Conservation (phyloP, 768 basidiomycete species). For the Cubamyces lactineus region DNA sequence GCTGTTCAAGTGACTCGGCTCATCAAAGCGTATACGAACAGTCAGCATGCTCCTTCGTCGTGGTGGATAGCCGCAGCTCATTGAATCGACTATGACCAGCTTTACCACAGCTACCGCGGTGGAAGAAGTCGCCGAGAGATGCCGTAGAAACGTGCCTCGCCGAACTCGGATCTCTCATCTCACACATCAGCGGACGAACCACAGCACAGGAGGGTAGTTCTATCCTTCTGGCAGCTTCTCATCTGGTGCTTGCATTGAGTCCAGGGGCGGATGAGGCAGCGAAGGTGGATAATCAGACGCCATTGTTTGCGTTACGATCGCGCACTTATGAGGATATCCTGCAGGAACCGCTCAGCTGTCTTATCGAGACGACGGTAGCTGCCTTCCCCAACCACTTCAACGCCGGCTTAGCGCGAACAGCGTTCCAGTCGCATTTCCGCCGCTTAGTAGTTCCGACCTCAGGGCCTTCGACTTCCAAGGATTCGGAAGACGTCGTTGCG, state of each 20-base stretch:
- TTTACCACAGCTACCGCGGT: slow-evolving; percentile 29
- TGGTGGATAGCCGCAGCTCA: background rate
- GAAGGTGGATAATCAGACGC: slow-evolving; percentile 1
- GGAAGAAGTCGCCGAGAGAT: slow-evolving; percentile 24
- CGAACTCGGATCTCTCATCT: slow-evolving; percentile 22
- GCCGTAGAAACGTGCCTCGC: slow-evolving; percentile 22
- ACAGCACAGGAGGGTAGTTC: slow-evolving; percentile 6
- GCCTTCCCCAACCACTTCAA: slow-evolving; percentile 18
- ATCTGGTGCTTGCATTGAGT: background rate
- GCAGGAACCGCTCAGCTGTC: slow-evolving; percentile 19
- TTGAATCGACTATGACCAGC: slow-evolving; percentile 18
- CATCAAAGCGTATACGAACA: slow-evolving; percentile 25
- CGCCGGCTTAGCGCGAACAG: slow-evolving; percentile 17
- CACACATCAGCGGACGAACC: slow-evolving; percentile 8
- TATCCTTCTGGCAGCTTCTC: slow-evolving; percentile 14
- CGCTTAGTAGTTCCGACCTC: slow-evolving; percentile 21
- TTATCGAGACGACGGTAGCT: slow-evolving; percentile 12
- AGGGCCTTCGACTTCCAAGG: background rate
- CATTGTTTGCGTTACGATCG: background rate
- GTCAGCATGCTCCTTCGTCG: slow-evolving; percentile 15
- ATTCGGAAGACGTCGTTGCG: slow-evolving; percentile 1
- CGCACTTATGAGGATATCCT: background rate
- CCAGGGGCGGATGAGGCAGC: slow-evolving; percentile 7
- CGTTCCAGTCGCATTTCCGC: slow-evolving; percentile 29
- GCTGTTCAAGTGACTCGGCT: slow-evolving; percentile 30